Evolutionary conservation across 768 basidiomycete genomes (phyloP).

Genomic region (Tricholoma sp.): DNA sequence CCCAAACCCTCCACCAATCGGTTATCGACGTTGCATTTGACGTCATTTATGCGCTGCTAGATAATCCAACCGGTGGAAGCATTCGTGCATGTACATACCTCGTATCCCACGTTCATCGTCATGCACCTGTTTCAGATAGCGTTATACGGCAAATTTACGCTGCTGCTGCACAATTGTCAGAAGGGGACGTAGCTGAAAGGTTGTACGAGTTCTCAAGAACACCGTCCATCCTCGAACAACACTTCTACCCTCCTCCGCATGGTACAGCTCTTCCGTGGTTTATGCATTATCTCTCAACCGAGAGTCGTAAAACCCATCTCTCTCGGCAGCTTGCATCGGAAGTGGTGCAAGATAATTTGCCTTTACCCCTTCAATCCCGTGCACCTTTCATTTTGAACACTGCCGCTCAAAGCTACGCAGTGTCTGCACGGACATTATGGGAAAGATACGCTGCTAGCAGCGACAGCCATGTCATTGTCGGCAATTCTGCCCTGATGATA

Average conservation of each 20-base stretch:
- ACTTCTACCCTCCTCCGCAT: slow-evolving; percentile 46
- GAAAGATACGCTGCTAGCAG: slow-evolving; percentile 43
- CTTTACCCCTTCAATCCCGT: slow-evolving; percentile 41
- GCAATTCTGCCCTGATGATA: slow-evolving; percentile 38
- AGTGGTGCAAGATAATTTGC: slow-evolving; percentile 34
- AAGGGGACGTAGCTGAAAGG: slow-evolving; percentile 30
- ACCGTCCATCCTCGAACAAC: slow-evolving; percentile 20
- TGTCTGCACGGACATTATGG: slow-evolving; percentile 51
- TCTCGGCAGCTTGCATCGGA: slow-evolving; percentile 47
- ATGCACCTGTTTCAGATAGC: slow-evolving; percentile 34
- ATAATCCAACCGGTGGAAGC: slow-evolving; percentile 28
- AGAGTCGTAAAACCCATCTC: slow-evolving; percentile 37
- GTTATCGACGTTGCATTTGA: slow-evolving; percentile 36
- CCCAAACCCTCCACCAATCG: slow-evolving; percentile 12
- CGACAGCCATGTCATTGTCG: slow-evolving; percentile 36
- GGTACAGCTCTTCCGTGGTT: slow-evolving; percentile 45
- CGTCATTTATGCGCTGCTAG: slow-evolving; percentile 37
- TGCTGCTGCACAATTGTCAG: slow-evolving; percentile 24
- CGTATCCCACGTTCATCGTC: slow-evolving; percentile 32
- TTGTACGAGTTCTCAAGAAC: slow-evolving; percentile 46
- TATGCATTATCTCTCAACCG: slow-evolving; percentile 37
- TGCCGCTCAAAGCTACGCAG: slow-evolving; percentile 44
- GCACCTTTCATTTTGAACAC: slow-evolving; percentile 41
- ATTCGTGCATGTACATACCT: slow-evolving; percentile 36
- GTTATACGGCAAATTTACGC: slow-evolving; percentile 45